Conservation (phyloP, 371 early-diverging fungal genomes). For the Chytridiales sp. region DNA sequence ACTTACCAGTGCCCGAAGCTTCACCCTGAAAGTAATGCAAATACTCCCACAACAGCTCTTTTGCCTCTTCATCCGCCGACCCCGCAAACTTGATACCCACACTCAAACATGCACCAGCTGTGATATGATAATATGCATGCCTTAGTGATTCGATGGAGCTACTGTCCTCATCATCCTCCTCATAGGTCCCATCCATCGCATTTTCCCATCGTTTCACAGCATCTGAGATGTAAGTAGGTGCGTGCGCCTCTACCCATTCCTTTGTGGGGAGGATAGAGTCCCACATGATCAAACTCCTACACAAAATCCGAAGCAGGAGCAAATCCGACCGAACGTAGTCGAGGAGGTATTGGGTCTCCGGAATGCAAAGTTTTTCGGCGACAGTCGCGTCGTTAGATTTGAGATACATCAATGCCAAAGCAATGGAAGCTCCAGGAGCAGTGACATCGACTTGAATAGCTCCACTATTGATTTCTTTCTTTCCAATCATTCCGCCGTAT, state of each 20-base stretch:
- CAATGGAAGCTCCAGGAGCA: slow-evolving; percentile 73
- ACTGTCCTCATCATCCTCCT: slow-evolving; percentile 21
- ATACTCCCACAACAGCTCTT: slow-evolving; percentile 47
- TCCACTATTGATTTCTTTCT: neutral
- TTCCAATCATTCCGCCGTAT: no score
- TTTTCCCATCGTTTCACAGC: no score
- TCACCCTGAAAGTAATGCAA: slow-evolving; percentile 54
- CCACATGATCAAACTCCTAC: slow-evolving; percentile 73
- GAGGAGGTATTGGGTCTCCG: slow-evolving; percentile 57
- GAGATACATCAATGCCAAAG: slow-evolving; percentile 78
- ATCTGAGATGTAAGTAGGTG: slow-evolving; percentile 61
- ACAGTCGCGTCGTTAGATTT: slow-evolving; percentile 68
- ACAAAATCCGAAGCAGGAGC: slow-evolving; percentile 65
- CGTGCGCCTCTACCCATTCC: slow-evolving; percentile 66
- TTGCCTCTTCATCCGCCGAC: slow-evolving; percentile 57
- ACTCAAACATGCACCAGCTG: slow-evolving; percentile 77
- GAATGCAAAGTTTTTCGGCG: slow-evolving; percentile 62
- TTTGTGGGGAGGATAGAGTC: slow-evolving; percentile 57
- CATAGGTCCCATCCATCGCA: slow-evolving; percentile 8
- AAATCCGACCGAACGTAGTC: slow-evolving; percentile 71
- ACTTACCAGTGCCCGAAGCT: slow-evolving; percentile 42
- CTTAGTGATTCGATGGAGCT: slow-evolving; percentile 31
- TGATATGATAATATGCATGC: slow-evolving; percentile 66
- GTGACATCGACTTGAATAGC: slow-evolving; percentile 53
- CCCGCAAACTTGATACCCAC: slow-evolving; percentile 83